Base-by-base conservation (phyloP, 1,284 basidiomycete species). In the Malassezia obtusa region DNA sequence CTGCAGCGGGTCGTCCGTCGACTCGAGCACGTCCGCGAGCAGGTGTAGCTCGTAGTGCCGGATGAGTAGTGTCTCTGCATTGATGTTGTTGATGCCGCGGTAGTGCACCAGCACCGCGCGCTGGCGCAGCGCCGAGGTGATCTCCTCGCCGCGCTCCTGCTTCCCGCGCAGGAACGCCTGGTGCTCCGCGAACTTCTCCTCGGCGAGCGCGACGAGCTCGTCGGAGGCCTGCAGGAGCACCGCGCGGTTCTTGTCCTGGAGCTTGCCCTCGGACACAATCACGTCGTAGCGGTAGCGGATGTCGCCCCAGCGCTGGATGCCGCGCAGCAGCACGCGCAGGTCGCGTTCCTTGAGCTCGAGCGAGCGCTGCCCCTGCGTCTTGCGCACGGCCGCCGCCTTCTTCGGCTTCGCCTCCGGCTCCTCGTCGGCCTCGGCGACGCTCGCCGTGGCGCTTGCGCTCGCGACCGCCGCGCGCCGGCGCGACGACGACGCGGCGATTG, bases 341-440 rank as follows among this genome's bases (percentile, higher is more conserved):
- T 99, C 94, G 43, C 92, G 84, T 75, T 96, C 91, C 75, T 91
- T 96, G 59, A 99, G 80, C 75, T 95, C 90, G 80, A 95, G 85
- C 3, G 91, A 86, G 68, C 89, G 88, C 77, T 95, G 89, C 45
- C 83, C 85, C 4, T 87, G 85, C 12, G 86, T 86, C 60, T 79
- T 78, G 63, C 78, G 78, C 24, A 75, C 48, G 33, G 36, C 50
- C 28, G 59, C 78, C 87, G 88, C 63, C 83, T 80, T 59, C 80
- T 60, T 62, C 47, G 66, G 65, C 22, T 66, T 63, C 0, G 56
- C 53, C 51, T 76, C 75, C 41, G 62, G 28, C 6, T 68, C 67
- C 1, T 65, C 62, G 28, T 90, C 86, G 84, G 88, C 90, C 43
- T 86, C 87, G 45, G 52, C 46, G n/a, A 19, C 30, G 14, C 25